Percentiles rank a stretch among this genome's conserved stretches.
Conservation (phyloP, 306 rosid species). For the Styphnolobium japonicum region DNA sequence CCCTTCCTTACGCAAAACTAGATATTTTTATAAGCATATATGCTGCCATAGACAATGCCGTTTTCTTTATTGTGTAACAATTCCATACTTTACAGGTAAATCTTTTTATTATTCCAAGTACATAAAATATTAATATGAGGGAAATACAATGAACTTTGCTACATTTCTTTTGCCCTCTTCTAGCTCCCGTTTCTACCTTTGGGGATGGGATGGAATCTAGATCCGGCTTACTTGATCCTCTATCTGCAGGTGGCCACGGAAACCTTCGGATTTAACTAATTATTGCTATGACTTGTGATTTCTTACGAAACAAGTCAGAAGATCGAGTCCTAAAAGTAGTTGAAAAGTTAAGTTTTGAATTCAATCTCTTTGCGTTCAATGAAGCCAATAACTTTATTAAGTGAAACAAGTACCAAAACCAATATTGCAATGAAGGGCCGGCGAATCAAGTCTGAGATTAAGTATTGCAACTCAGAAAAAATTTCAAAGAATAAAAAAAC, state of each 20-base stretch:
- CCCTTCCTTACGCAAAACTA: background rate
- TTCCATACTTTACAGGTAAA: background rate
- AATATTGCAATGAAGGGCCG: no score
- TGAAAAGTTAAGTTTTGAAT: no score
- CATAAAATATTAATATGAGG: background rate
- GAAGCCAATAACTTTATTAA: no score
- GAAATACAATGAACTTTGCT: constrained; percentile 16
- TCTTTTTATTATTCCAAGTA: background rate
- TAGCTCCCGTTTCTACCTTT: background rate
- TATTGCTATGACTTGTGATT: background rate
- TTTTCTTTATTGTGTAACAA: background rate
- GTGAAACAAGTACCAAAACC: no score
- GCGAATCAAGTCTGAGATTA: no score
- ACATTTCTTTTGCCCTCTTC: background rate
- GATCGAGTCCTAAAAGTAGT: no score
- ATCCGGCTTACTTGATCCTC: background rate
- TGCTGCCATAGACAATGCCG: background rate
- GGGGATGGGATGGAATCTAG: background rate
- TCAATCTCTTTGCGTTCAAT: no score
- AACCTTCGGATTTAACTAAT: background rate
- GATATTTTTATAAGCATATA: background rate
- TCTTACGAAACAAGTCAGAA: no score
- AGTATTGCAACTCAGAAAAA: no score
- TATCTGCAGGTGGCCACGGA: background rate
- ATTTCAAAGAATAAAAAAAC: no score